Percentiles rank a stretch among this genome's conserved stretches.
Evolutionary conservation across 2,329 filamentous ascomycete species (phyloP).

Genomic region (Alternaria arbusti): DNA sequence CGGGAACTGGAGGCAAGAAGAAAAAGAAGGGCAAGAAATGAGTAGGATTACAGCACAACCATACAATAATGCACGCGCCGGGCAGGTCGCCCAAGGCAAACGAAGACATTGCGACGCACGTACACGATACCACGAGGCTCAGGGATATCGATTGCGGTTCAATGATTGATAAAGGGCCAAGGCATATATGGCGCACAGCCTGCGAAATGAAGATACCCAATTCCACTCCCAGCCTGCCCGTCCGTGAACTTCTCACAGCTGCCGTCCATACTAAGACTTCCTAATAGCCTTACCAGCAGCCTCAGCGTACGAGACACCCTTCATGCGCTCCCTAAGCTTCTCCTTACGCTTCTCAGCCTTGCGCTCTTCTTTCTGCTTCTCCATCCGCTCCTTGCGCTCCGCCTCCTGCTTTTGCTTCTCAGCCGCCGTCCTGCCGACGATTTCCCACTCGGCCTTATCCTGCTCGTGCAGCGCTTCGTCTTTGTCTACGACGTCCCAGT

Average conservation of each 20-base stretch:
- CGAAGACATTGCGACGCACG: neutral
- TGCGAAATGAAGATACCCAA: slow-evolving; percentile 9
- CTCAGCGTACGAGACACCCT: neutral
- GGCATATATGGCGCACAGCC: neutral
- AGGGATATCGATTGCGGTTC: neutral
- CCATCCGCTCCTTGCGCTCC: neutral
- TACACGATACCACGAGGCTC: neutral
- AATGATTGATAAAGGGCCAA: neutral
- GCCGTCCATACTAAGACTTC: neutral
- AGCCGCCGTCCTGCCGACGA: neutral
- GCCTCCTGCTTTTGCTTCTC: neutral
- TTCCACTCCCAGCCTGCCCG: neutral
- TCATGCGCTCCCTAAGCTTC: neutral
- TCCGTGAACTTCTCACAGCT: neutral
- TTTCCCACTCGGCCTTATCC: neutral
- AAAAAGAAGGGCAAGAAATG: slow-evolving; percentile 61
- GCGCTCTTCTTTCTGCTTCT: neutral
- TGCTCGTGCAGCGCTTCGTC: neutral
- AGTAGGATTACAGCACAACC: slow-evolving; percentile 5
- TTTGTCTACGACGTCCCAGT: neutral
- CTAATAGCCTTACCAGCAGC: neutral
- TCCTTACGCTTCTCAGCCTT: neutral
- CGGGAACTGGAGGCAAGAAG: slow-evolving; percentile 52
- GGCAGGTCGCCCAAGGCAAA: neutral
- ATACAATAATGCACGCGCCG: neutral